These are phyloP conservation scores for Gossypioides kirkii DNA, from an alignment of 345 rosid species.

Conservation along the genomic window DNA sequence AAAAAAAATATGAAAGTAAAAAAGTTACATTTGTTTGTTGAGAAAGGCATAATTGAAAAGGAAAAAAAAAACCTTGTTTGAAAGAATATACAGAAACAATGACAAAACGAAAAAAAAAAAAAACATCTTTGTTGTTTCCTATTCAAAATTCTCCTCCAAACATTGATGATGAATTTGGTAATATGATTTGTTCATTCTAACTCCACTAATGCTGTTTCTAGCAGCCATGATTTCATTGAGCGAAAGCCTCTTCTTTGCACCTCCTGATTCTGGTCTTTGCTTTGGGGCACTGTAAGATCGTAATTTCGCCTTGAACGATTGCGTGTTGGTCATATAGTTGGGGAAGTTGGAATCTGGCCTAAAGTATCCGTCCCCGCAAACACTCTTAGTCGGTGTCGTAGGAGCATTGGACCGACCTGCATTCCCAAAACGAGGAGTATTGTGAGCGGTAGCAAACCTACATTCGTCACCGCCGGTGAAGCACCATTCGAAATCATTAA, in stretches of 20 bases:
- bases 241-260: constrained; percentile 42
- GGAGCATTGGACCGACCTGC: constrained; percentile 15
- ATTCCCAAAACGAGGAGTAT: constrained; percentile 54
- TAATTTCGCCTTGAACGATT: constrained; percentile 70
- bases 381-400: constrained; percentile 41
- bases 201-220: constrained; percentile 1
- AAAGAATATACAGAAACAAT: no score
- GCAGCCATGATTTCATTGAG: constrained; percentile 42
- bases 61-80: no score
- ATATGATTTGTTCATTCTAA: constrained; percentile 34
- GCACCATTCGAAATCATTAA: constrained; percentile 43
- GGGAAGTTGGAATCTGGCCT: constrained; percentile 43
- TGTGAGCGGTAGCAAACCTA: constrained; percentile 46
- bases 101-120: not conserved
- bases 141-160: constrained; percentile 1
- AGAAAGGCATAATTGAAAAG: no score
- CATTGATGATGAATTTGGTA: constrained; percentile 28
- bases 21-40: no score
- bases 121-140: not conserved
- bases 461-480: constrained; percentile 36
- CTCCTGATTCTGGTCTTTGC: constrained; percentile 52
- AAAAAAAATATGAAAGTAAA: no score
- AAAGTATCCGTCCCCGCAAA: constrained; percentile 37
- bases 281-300: constrained; percentile 69
- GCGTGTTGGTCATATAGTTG: constrained; percentile 74